Base-by-base conservation (phyloP, 1,284 basidiomycete genomes). In the Cystobasidium slooffiae region DNA sequence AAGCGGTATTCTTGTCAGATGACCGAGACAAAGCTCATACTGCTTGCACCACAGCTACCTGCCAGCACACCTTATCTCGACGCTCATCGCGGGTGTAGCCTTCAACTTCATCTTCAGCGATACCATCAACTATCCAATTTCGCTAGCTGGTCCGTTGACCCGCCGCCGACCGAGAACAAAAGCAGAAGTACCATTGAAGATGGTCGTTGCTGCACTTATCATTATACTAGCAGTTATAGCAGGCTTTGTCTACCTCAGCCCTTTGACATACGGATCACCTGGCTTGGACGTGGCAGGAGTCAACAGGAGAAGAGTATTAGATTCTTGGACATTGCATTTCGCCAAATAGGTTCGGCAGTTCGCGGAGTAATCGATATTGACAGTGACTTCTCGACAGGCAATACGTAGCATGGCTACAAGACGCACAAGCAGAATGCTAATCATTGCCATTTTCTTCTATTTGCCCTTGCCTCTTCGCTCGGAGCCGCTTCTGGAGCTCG, bases 111-210 rank as follows among this genome's bases (percentile, higher is more conserved):
- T 79, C 59, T 84, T 94, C 66, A 91, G 92, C 43, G 95, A 97
- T 80, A 90, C 91, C 9, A 89, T 99, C 82, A 95, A 99, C 84
- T 96, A 88, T 82, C 97, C 97, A 1, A 86, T 98, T 75, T 97
- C 93, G 1, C 78, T 82, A 31, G 77, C 86, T 78, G 85, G 93
- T 79, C 81, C 88, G 81, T 73, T 85, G 82, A 62, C 65, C 22
- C 86, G 86, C 72, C 82, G 86, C 65, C 86, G 88, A 69, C 88
- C 88, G 9, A 82, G 84, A 5, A 86, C 88, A 76, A 89, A 88
- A 76, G 90, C 91, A 0, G 90, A 92, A 79, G 85, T 92, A 37
- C 89, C 89, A 44, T 81, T 89, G 78, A 89, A 88, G 76, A 90
- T 88, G 39, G 86, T 88, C 24, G 81, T 88, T 58, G 86, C 77